Percentiles rank a stretch among this genome's conserved stretches.
phyloP scores from a whole-genome alignment of 805 yeast genomes.

The Lipomyces mesembrius region DNA sequence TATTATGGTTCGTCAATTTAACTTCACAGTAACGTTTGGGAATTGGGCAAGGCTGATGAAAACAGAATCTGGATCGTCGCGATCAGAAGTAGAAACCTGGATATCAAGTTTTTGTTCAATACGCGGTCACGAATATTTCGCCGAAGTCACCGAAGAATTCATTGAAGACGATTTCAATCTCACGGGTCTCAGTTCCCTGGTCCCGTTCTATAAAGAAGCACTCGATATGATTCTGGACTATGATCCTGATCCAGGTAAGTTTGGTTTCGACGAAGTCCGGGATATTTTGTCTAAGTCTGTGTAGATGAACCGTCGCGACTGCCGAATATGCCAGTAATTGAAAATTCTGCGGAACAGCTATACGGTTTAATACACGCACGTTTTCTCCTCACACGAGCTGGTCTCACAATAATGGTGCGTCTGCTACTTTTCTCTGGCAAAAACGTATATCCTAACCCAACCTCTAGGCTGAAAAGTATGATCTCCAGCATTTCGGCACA shows the following conservation, averaged over 20 bases:
- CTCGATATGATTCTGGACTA: constrained; percentile 87
- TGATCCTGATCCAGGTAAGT: constrained; percentile 55
- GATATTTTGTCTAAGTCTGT: constrained; percentile 44
- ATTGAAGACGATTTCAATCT: constrained; percentile 96
- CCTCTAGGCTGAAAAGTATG: constrained; percentile 78
- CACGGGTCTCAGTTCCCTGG: constrained; percentile 83
- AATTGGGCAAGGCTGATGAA: constrained; percentile 38
- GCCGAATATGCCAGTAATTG: constrained; percentile 74
- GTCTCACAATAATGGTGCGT: constrained; percentile 64
- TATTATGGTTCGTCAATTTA: constrained; percentile 28
- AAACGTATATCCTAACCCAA: constrained; percentile 49
- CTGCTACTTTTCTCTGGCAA: background rate
- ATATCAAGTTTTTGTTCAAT: constrained; percentile 76
- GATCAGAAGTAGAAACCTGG: constrained; percentile 73
- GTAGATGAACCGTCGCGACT: constrained; percentile 54
- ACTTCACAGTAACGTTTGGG: constrained; percentile 39
- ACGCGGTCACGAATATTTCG: constrained; percentile 87
- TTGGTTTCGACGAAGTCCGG: background rate
- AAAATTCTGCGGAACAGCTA: constrained; percentile 87
- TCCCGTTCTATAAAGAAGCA: constrained; percentile 91
- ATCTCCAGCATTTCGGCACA: constrained; percentile 82
- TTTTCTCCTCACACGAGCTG: constrained; percentile 84
- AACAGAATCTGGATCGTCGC: constrained; percentile 35
- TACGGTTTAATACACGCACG: constrained; percentile 96
- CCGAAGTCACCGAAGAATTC: constrained; percentile 88